Evolutionary conservation across 2,329 filamentous ascomycete species (phyloP).

Genomic region (Elsinoe australis): DNA sequence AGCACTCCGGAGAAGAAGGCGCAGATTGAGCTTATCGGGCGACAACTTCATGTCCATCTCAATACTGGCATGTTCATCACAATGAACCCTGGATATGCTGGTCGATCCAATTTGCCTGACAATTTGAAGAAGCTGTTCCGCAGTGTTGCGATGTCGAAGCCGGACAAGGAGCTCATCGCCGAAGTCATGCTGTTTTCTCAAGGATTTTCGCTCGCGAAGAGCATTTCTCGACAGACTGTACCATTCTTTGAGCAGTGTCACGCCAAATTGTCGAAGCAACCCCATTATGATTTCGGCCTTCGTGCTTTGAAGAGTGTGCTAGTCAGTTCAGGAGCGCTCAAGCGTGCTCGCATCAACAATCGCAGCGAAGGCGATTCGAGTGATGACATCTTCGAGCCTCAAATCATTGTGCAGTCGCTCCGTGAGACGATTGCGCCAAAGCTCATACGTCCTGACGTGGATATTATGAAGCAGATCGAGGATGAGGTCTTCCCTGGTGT

Average conservation of each 20-base stretch:
- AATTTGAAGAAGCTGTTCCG: slow-evolving; percentile 99
- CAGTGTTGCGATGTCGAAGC: slow-evolving; percentile 99
- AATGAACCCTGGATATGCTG: slow-evolving; percentile 99
- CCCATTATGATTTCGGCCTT: slow-evolving; percentile 97
- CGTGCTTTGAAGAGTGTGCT: slow-evolving; percentile 97
- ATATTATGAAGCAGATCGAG: slow-evolving; percentile 80
- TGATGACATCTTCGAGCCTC: slow-evolving; percentile 73
- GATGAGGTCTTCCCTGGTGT: slow-evolving; percentile 82
- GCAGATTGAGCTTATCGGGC: slow-evolving; percentile 89
- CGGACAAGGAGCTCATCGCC: slow-evolving; percentile 97
- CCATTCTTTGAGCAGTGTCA: slow-evolving; percentile 96
- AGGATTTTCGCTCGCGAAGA: slow-evolving; percentile 93
- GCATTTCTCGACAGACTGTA: slow-evolving; percentile 87
- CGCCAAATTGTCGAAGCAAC: slow-evolving; percentile 78
- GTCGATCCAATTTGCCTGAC: slow-evolving; percentile 93
- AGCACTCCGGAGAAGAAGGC: slow-evolving; percentile 71
- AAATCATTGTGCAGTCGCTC: slow-evolving; percentile 97
- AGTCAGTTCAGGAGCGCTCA: slow-evolving; percentile 92
- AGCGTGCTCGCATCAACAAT: slow-evolving; percentile 66
- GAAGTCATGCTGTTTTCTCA: slow-evolving; percentile 99
- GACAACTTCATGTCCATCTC: slow-evolving; percentile 77
- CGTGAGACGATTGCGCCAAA: slow-evolving; percentile 98
- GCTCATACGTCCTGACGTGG: slow-evolving; percentile 83
- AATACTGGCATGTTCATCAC: slow-evolving; percentile 99
- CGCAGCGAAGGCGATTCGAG: slow-evolving; percentile 48